These are phyloP conservation scores for Lactarius quietus DNA, from an alignment of 768 basidiomycete species.

Conservation along the genomic window DNA sequence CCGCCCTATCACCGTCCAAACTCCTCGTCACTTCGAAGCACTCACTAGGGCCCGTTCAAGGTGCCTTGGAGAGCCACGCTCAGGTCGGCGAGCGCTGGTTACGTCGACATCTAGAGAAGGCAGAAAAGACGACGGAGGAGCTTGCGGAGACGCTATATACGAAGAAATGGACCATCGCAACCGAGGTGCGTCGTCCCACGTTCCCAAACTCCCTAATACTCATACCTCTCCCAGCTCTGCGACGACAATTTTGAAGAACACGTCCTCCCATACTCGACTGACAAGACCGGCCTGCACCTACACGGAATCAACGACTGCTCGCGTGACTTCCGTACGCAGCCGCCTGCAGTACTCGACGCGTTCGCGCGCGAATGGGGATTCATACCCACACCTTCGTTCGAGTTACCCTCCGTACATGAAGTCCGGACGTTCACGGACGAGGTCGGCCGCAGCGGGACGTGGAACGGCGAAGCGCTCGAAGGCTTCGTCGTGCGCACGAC, in stretches of 20 bases:
- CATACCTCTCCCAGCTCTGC: constrained; percentile 63
- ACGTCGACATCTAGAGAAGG: constrained; percentile 54
- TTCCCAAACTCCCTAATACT: not conserved
- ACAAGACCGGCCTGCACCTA: constrained; percentile 85
- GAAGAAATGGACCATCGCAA: constrained; percentile 82
- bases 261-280: constrained; percentile 76
- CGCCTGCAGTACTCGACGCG: constrained; percentile 59
- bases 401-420: constrained; percentile 56
- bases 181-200: constrained; percentile 62
- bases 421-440: constrained; percentile 71
- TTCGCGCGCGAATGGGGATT: constrained; percentile 94
- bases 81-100: constrained; percentile 85
- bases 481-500: constrained; percentile 91
- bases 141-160: constrained; percentile 75
- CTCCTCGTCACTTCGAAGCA: constrained; percentile 92
- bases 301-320: constrained; percentile 83
- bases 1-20: constrained; percentile 69
- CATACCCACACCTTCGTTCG: constrained; percentile 65
- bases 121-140: constrained; percentile 65
- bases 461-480: constrained; percentile 83
- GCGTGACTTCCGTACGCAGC: constrained; percentile 65
- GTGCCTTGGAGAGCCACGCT: constrained; percentile 59
- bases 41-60: constrained; percentile 60
- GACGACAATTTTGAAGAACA: constrained; percentile 98
- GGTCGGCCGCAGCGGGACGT: constrained; percentile 63